A percentile compares a stretch with the other conserved stretches of the same genome.
These are phyloP conservation scores for Aspergillus cavernicola DNA, from an alignment of 495 filamentous ascomycete species.

Conservation along the genomic window DNA sequence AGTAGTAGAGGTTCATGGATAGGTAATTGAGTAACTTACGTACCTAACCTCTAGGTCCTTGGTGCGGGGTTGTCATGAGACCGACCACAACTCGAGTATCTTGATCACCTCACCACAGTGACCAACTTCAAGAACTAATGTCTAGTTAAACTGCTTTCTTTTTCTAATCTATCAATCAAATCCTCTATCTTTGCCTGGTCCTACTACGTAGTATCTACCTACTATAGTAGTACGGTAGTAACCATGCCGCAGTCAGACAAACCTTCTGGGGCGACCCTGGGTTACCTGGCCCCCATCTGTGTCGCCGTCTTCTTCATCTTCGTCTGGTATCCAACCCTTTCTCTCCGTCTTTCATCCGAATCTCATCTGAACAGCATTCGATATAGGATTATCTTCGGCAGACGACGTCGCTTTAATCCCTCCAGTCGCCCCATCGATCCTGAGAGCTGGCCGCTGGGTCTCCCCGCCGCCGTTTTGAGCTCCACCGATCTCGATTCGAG, in stretches of 20 bases:
- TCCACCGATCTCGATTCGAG: constrained; percentile 74
- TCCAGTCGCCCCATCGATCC: constrained; percentile 4
- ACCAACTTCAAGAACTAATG: too few species aligned
- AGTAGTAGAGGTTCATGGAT: too few species aligned
- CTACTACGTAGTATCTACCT: too few species aligned
- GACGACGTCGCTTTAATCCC: constrained; percentile 8
- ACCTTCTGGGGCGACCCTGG: constrained; percentile 7
- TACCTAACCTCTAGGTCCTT: too few species aligned
- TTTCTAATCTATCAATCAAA: too few species aligned
- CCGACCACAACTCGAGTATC: too few species aligned
- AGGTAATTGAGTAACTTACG: too few species aligned
- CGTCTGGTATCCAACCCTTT: constrained; percentile 8
- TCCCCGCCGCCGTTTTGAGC: constrained; percentile 2
- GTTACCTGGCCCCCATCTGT: constrained; percentile 17
- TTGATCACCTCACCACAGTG: too few species aligned
- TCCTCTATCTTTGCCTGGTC: too few species aligned
- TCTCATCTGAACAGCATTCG: constrained; percentile 10
- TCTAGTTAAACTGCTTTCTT: too few species aligned
- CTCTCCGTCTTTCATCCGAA: not conserved
- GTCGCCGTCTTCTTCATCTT: constrained; percentile 15
- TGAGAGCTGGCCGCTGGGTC: constrained; percentile 11
- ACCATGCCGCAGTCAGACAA: constrained; percentile 4
- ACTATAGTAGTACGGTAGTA: too few species aligned
- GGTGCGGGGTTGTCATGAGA: too few species aligned
- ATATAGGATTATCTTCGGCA: constrained; percentile 15